Base-by-base conservation (phyloP, 768 basidiomycete genomes). In the Termitomyces bulborhizus region DNA sequence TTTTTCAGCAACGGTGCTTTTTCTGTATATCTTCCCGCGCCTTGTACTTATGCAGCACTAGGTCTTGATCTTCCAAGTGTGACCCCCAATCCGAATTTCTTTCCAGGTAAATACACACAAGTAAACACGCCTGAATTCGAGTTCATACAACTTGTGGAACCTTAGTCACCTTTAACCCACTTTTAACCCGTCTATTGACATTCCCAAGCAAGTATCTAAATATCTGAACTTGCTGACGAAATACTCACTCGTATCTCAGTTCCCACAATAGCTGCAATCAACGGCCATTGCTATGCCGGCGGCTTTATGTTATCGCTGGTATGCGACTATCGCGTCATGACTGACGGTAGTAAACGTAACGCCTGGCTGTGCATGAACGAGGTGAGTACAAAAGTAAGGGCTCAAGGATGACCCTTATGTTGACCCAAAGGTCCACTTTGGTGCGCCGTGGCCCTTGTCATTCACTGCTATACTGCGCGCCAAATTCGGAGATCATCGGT, bases 291-390 rank as follows among this genome's bases (percentile, higher is more conserved):
- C 60, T 96, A 88, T 69, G 95, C 93, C 4, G 94, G 79, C 11
- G 93, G 83, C 13, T 81, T 91, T 64, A 83, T 91, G 68, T 71
- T 95, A 13, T 79, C 92, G 2, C 69, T 97, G 47, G 80, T 78
- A 3, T 95, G 91, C 66, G 93, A 97, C 69, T 94, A 90, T 71
- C 82, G 93, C 40, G 78, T 96, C 53, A 93, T 95, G 85, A 90
- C 84, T 13, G 85, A 90, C 60, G 93, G 87, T 15, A 84, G 75
- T 62, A 80, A 78, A 61, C 85, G 85, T 31, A 84, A 85, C 63
- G 86, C 88, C 1, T 94, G 92, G 88, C 70, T 90, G 50, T 90
- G 86, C 66, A 96, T 97, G 93, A 98, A 96, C 65, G 94, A 96
- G 74, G 88, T 90, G 53, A 65, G 65, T 8, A 29, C 39, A 47